Conservation (phyloP, 1,284 basidiomycete species). For the Microbotryum saponariae region DNA sequence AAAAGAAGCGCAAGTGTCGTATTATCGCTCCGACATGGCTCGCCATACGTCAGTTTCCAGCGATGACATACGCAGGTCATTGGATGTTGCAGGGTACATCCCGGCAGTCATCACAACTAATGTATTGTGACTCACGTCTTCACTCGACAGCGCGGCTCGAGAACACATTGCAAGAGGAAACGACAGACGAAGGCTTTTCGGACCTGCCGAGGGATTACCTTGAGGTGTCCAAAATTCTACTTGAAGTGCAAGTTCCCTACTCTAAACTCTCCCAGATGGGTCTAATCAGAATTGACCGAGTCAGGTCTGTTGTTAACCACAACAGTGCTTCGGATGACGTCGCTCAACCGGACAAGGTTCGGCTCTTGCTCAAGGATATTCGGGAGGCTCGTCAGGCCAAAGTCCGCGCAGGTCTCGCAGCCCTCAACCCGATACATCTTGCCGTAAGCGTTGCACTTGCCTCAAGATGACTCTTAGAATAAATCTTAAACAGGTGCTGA, state of each 20-base stretch:
- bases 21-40: slow-evolving; percentile 87
- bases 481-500: neutral
- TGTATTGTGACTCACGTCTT: neutral
- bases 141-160: slow-evolving; percentile 61
- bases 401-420: slow-evolving; percentile 66
- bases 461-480: neutral
- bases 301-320: neutral
- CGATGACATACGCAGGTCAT: neutral
- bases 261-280: neutral
- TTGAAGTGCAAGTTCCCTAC: slow-evolving; percentile 67
- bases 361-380: slow-evolving; percentile 81
- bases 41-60: slow-evolving; percentile 57
- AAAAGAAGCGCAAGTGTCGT: slow-evolving; percentile 86
- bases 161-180: slow-evolving; percentile 42
- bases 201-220: slow-evolving; percentile 61
- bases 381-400: slow-evolving; percentile 92
- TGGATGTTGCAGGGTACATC: neutral
- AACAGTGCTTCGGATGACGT: slow-evolving; percentile 82
- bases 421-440: slow-evolving; percentile 49
- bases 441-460: slow-evolving; percentile 51
- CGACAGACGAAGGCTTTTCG: slow-evolving; percentile 36
- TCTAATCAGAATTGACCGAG: neutral
- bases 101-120: too few relatives aligned
- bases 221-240: slow-evolving; percentile 76
- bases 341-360: slow-evolving; percentile 67